A percentile compares a stretch with the other conserved stretches of the same genome.
phyloP scores from a whole-genome alignment of 371 early-diverging fungal genomes.

The Apophysomyces variabilis region DNA sequence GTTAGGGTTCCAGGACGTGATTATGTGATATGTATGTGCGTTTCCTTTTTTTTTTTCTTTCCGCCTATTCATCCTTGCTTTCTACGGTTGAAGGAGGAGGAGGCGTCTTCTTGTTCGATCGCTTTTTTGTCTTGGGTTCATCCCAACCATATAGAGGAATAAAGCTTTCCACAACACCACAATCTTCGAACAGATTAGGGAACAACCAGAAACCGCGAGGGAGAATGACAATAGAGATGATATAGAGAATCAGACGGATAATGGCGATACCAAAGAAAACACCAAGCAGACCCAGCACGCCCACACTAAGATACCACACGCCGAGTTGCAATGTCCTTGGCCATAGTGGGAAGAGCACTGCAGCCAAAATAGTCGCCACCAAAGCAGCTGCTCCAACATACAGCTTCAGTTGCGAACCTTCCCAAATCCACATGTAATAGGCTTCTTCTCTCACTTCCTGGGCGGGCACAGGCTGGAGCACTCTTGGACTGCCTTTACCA shows the following conservation, averaged over 20 bases:
- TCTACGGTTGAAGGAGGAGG: slow-evolving; percentile 8
- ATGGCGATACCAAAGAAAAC: slow-evolving; percentile 91
- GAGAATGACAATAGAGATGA: slow-evolving; percentile 74
- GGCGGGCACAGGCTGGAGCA: slow-evolving; percentile 63
- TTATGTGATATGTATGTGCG: neutral
- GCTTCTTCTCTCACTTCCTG: slow-evolving; percentile 83
- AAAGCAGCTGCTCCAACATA: slow-evolving; percentile 80
- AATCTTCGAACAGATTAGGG: slow-evolving; percentile 99
- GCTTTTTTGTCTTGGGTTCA: slow-evolving; percentile 53
- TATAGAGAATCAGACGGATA: slow-evolving; percentile 89
- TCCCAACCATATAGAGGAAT: slow-evolving; percentile 96
- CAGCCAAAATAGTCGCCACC: slow-evolving; percentile 80
- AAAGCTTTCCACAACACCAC: slow-evolving; percentile 97
- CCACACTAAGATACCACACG: slow-evolving; percentile 93
- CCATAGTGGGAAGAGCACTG: slow-evolving; percentile 99
- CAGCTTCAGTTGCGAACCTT: slow-evolving; percentile 81
- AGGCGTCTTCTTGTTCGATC: neutral
- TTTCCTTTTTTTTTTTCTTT: neutral
- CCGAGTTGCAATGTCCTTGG: slow-evolving; percentile 83
- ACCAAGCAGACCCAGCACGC: slow-evolving; percentile 85
- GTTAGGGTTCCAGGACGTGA: neutral
- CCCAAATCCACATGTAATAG: slow-evolving; percentile 96
- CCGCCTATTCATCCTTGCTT: slow-evolving; percentile 2
- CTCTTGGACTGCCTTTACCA: slow-evolving; percentile 53
- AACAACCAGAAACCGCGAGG: slow-evolving; percentile 99